phyloP scores from a whole-genome alignment of 768 basidiomycete genomes.

The Boletus bicolor region DNA sequence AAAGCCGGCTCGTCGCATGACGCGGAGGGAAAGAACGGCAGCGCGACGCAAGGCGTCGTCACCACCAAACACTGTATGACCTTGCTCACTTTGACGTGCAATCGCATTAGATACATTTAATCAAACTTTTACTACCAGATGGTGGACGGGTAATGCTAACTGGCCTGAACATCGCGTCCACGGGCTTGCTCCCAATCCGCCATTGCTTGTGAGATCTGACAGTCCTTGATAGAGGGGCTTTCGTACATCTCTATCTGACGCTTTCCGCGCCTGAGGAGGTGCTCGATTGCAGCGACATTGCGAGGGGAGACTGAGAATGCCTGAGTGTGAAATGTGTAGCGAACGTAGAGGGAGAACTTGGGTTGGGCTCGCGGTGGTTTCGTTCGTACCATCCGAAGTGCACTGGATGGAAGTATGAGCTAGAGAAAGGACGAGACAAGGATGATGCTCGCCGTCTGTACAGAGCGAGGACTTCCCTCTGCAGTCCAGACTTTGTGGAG shows the following conservation, averaged over 20 bases:
- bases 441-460: constrained; percentile 48
- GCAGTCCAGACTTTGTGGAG: constrained; percentile 44
- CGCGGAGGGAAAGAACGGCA: constrained; percentile 18
- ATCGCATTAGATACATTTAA: constrained; percentile 13
- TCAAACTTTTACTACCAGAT: neutral
- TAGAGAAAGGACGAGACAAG: neutral
- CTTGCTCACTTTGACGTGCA: neutral
- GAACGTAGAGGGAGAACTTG: constrained; percentile 67
- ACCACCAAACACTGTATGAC: constrained; percentile 4
- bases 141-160: constrained; percentile 9
- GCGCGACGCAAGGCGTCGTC: constrained; percentile 13
- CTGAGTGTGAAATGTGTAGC: constrained; percentile 66
- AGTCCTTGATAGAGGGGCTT: constrained; percentile 63
- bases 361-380: constrained; percentile 60
- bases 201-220: constrained; percentile 73
- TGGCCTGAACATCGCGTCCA: constrained; percentile 3
- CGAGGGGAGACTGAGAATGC: constrained; percentile 60
- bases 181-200: constrained; percentile 52
- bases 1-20: constrained; percentile 15
- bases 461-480: constrained; percentile 48
- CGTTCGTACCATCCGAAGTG: constrained; percentile 67
- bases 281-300: constrained; percentile 68
- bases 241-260: constrained; percentile 72
- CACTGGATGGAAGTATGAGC: constrained; percentile 42
- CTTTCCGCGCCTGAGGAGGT: constrained; percentile 65